A percentile compares a stretch with the other conserved stretches of the same genome.
phyloP scores from a whole-genome alignment of 495 filamentous ascomycete genomes.

The Aspergillus saccharolyticus region DNA sequence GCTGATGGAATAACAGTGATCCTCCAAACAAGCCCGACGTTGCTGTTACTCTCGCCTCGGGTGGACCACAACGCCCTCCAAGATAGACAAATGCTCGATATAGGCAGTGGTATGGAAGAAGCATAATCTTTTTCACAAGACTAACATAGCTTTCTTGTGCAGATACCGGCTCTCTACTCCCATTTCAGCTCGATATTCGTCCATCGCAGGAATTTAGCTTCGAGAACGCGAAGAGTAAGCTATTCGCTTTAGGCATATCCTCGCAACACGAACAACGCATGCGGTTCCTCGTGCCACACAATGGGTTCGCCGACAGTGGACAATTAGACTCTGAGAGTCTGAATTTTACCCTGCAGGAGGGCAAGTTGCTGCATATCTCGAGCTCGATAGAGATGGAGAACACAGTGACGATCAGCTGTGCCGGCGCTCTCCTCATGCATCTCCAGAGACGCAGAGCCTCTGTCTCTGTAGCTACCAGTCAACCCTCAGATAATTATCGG shows the following conservation, averaged over 20 bases:
- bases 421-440: slow-evolving; percentile 77
- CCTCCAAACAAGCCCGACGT: slow-evolving; percentile 72
- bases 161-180: slow-evolving; percentile 44
- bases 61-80: slow-evolving; percentile 51
- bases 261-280: slow-evolving; percentile 32
- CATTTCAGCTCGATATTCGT: slow-evolving; percentile 69
- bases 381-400: slow-evolving; percentile 77
- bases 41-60: slow-evolving; percentile 67
- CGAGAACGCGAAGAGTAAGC: slow-evolving; percentile 61
- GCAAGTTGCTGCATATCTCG: slow-evolving; percentile 65
- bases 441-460: slow-evolving; percentile 65
- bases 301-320: slow-evolving; percentile 40
- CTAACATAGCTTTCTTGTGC: background rate
- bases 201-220: slow-evolving; percentile 75
- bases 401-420: slow-evolving; percentile 69
- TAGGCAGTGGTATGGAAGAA: slow-evolving; percentile 22
- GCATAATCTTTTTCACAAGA: background rate
- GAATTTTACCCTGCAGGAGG: slow-evolving; percentile 51
- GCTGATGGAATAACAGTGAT: slow-evolving; percentile 48
- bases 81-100: slow-evolving; percentile 20
- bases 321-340: slow-evolving; percentile 44
- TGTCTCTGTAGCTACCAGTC: slow-evolving; percentile 53
- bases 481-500: slow-evolving; percentile 46
- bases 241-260: slow-evolving; percentile 50
- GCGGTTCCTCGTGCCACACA: slow-evolving; percentile 54